Percentiles rank a stretch among this genome's conserved stretches.
phyloP scores from a whole-genome alignment of 2,329 filamentous ascomycete species.

The Sclerotiophoma versabilis region DNA sequence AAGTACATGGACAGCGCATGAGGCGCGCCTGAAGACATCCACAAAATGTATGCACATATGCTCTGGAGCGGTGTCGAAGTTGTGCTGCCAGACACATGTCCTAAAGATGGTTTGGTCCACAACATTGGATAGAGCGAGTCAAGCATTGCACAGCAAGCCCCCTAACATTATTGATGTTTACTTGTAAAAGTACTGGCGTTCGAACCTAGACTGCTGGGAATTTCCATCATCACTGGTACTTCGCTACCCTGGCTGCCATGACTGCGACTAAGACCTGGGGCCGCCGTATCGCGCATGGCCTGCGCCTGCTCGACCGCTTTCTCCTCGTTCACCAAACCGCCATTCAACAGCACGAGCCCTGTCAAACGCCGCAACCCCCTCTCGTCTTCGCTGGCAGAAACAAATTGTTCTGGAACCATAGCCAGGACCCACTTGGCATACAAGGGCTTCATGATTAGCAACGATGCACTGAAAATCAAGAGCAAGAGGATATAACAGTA shows the following conservation, averaged over 20 bases:
- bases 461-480: constrained; percentile 40
- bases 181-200: neutral
- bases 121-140: too few species aligned
- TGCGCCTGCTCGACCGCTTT: constrained; percentile 1
- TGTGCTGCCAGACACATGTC: too few species aligned
- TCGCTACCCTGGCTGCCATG: neutral
- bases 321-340: constrained; percentile 11
- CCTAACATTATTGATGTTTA: too few species aligned
- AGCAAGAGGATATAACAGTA: constrained; percentile 29
- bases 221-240: neutral
- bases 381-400: constrained; percentile 25
- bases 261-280: neutral
- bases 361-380: constrained; percentile 22
- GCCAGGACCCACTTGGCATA: constrained; percentile 46
- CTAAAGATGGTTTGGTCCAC: too few species aligned
- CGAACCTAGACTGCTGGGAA: neutral
- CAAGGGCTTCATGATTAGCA: constrained; percentile 54
- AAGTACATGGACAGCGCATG: constrained; percentile 3
- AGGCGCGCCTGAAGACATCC: neutral
- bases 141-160: too few species aligned
- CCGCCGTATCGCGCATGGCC: constrained; percentile 18
- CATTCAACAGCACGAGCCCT: constrained; percentile 18
- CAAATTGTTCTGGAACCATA: constrained; percentile 29
- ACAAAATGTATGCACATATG: neutral
- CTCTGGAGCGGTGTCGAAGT: neutral